Base-by-base conservation (phyloP, 2,329 filamentous ascomycete genomes). In the Arthrobotrys musiformis region DNA sequence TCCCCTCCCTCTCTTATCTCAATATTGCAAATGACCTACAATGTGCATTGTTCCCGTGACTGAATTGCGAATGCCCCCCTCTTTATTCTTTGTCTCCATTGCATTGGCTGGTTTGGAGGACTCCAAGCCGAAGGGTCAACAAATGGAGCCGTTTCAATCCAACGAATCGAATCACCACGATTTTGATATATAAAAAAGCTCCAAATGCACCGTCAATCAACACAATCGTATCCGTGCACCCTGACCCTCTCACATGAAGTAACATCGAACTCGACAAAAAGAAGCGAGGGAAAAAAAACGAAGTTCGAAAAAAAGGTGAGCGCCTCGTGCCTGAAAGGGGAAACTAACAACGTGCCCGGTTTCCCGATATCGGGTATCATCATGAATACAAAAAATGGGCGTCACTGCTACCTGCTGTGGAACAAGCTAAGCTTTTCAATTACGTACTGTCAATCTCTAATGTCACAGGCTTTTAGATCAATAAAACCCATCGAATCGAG, bases 291-390 rank as follows among this genome's bases (percentile, higher is more conserved):
- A 35, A 35, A 11, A 11, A 35, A 35, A 35, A 35, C 5, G 11
- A 35, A 35, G 30, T 24, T n/a, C 4, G 40, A 37, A 3, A 22
- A 9, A 1, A 30, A 70, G 61, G 46, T n/a, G 58, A 46, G 58
- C 50, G 58, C 48, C 33, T 50, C 58, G 37, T 64, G 60, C 42
- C 69, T 24, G 30, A 33, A 73, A 66, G 24, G 48, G 69, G 69
- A 52, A 73, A 73, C 64, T 35, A 52, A 33, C 37, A 73, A 37
- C 69, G 61, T 73, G 69, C 69, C 61, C 33, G 48, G 24, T 67
- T 73, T 67, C 69, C 68, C 69, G 69, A 73, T 73, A 67, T 73
- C 69, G 69, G 61, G 50, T 40, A 56, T 17, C n/a, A 42, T 17
- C 5, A 42, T 6, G 13, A 2, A 42, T 15, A 42, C 1, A 3